These are phyloP conservation scores for Boletus rubescentipes DNA, from an alignment of 768 basidiomycete genomes.

Conservation along the genomic window DNA sequence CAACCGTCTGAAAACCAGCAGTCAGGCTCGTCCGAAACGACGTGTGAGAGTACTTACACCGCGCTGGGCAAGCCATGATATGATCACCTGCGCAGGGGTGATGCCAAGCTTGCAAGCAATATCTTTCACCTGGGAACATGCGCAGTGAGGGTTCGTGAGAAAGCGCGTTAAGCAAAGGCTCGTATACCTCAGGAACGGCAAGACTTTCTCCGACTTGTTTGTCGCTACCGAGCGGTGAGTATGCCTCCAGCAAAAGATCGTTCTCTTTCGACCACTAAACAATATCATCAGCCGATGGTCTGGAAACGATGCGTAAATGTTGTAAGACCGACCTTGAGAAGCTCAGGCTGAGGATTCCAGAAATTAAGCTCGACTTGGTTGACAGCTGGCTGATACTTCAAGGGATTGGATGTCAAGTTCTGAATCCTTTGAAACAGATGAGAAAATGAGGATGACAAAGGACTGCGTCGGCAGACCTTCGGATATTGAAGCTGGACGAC, in stretches of 20 bases:
- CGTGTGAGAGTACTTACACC: constrained; percentile 45
- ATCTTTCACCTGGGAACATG: constrained; percentile 42
- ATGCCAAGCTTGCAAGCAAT: constrained; percentile 64
- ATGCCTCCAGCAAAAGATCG: constrained; percentile 66
- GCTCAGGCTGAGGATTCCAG: constrained; percentile 74
- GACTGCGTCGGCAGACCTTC: constrained; percentile 31
- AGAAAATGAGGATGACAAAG: background rate
- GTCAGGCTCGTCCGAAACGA: background rate
- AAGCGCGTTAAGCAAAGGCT: background rate
- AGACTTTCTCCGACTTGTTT: constrained; percentile 58
- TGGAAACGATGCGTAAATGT: background rate
- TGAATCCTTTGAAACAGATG: constrained; percentile 39
- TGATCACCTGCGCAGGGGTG: constrained; percentile 72
- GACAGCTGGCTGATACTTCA: constrained; percentile 62
- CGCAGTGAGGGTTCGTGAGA: background rate
- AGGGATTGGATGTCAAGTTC: constrained; percentile 60
- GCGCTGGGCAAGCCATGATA: constrained; percentile 76
- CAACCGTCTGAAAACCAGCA: constrained; percentile 48
- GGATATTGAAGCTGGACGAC: constrained; percentile 55
- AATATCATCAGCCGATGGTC: background rate
- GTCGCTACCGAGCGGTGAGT: constrained; percentile 71
- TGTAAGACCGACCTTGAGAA: constrained; percentile 51
- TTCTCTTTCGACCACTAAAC: constrained; percentile 68
- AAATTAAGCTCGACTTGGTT: constrained; percentile 82
- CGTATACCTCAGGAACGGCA: constrained; percentile 50